phyloP scores from a whole-genome alignment of 2,329 filamentous ascomycete species.

The Teratosphaeriaceae sp. region DNA sequence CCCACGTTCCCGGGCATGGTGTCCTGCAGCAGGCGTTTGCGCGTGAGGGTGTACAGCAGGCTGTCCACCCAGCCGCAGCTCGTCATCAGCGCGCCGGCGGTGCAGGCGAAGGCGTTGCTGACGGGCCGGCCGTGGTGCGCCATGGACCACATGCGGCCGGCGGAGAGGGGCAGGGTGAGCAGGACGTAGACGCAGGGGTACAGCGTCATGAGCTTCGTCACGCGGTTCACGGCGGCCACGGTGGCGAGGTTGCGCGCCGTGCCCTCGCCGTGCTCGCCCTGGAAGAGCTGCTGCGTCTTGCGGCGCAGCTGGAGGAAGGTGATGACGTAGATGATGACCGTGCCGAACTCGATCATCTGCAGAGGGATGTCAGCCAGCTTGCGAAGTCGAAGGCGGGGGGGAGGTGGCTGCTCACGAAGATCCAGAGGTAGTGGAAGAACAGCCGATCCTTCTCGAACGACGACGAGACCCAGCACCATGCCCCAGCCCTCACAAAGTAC shows the following conservation, averaged over 20 bases:
- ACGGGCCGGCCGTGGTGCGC: conserved; percentile 35
- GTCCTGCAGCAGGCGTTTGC: conserved; percentile 47
- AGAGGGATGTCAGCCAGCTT: background rate
- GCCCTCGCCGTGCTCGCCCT: conserved; percentile 5
- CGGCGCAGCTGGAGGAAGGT: conserved; percentile 26
- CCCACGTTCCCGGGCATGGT: conserved; percentile 19
- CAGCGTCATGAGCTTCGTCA: conserved; percentile 54
- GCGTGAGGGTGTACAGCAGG: conserved; percentile 51
- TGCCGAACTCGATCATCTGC: conserved; percentile 43
- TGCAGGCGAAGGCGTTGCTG: conserved; percentile 40
- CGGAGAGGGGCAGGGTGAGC: conserved; percentile 61
- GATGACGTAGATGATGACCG: conserved; percentile 43
- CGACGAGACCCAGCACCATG: conserved; percentile 62
- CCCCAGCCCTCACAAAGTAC: conserved; percentile 53
- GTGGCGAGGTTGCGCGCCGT: conserved; percentile 19
- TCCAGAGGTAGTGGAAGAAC: conserved; percentile 59
- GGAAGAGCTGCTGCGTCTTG: conserved; percentile 20
- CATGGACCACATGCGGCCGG: conserved; percentile 59
- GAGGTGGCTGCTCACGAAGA: conserved; percentile 38
- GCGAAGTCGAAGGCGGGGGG: conserved; percentile 14
- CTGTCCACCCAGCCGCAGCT: conserved; percentile 55
- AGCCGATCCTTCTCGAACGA: conserved; percentile 50
- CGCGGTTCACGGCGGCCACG: conserved; percentile 28
- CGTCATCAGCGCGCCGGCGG: conserved; percentile 50
- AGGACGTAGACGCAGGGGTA: conserved; percentile 64